Evolutionary conservation across 768 basidiomycete genomes (phyloP).

Genomic region (Russula earlei): DNA sequence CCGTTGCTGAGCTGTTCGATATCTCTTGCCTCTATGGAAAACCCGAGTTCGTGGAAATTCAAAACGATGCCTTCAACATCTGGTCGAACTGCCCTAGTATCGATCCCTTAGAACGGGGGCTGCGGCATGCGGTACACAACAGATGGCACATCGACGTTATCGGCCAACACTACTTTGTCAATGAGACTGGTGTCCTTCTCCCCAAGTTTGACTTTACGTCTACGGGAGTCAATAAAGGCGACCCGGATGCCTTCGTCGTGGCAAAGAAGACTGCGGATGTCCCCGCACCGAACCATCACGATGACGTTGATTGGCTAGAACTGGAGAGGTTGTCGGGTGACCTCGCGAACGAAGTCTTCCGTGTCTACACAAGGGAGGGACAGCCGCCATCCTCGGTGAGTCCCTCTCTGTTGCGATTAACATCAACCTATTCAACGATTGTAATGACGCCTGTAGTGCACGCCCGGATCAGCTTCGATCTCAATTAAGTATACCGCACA

Average conservation of each 20-base stretch:
- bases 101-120: neutral
- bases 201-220: slow-evolving; percentile 13
- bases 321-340: neutral
- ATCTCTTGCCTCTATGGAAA: neutral
- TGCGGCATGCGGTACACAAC: neutral
- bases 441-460: slow-evolving; percentile 3
- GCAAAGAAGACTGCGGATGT: neutral
- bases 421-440: too few relatives aligned
- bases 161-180: slow-evolving; percentile 16
- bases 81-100: neutral
- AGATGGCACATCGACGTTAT: neutral
- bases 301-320: slow-evolving; percentile 13
- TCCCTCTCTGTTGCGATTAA: too few relatives aligned
- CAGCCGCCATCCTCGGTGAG: slow-evolving; percentile 11
- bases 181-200: neutral
- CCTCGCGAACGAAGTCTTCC: slow-evolving; percentile 5
- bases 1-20: slow-evolving; percentile 13
- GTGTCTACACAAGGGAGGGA: slow-evolving; percentile 9
- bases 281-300: neutral
- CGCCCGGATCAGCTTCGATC: neutral
- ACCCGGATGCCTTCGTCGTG: slow-evolving; percentile 5
- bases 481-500: slow-evolving; percentile 12
- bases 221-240: neutral
- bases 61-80: neutral
- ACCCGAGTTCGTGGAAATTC: neutral